Percentiles rank a stretch among this genome's conserved stretches.
Conservation (phyloP, 768 basidiomycete species). For the Serendipita sp. region DNA sequence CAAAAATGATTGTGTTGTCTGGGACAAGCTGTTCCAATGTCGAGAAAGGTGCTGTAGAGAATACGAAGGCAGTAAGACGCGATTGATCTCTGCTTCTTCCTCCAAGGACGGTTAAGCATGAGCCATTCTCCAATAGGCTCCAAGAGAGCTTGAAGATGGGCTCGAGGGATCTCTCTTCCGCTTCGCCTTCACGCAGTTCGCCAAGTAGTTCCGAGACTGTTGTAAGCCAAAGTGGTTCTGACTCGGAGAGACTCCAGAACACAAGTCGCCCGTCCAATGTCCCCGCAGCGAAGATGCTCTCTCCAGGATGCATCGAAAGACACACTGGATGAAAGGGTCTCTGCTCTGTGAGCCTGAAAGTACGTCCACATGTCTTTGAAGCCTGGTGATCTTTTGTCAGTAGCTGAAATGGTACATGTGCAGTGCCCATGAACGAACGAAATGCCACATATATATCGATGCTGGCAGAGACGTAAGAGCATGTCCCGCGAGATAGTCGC, state of each 20-base stretch:
- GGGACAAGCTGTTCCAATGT: background rate
- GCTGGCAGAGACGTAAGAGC: background rate
- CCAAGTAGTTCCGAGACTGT: background rate
- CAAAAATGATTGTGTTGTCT: background rate
- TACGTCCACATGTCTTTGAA: background rate
- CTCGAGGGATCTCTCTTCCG: background rate
- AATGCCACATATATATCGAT: background rate
- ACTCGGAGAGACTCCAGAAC: background rate
- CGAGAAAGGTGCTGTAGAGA: background rate
- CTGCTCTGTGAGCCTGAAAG: background rate
- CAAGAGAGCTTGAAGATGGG: constrained; percentile 1
- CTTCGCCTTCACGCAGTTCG: background rate
- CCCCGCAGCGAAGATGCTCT: background rate
- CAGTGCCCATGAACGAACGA: background rate
- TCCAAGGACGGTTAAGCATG: background rate
- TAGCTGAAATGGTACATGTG: no score
- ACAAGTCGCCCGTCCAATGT: background rate
- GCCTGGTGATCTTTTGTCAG: no score
- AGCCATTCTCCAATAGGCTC: background rate
- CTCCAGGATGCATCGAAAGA: background rate
- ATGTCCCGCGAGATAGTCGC: background rate
- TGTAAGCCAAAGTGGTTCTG: background rate
- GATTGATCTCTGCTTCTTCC: background rate
- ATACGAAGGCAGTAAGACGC: background rate
- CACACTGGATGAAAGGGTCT: background rate